Evolutionary conservation across 805 yeast genomes (phyloP), one percentile per base, ranked within the genome.

Genomic region (Maudiozyma turicensis): DNA sequence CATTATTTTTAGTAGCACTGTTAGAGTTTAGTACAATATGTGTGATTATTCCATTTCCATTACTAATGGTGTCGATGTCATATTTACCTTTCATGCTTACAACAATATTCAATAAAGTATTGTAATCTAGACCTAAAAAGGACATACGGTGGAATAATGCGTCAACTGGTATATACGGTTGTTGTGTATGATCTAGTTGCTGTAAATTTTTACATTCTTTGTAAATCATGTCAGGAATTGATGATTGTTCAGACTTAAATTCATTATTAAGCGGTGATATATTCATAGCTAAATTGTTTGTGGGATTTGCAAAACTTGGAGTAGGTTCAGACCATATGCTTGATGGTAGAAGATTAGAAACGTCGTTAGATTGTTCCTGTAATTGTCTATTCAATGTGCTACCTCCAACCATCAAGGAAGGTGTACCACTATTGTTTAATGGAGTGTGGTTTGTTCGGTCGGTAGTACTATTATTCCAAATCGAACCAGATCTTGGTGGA

Each of bases 381-480:
- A n/a, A 29, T 43, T n/a, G 29, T 13, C n/a, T 26, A 15, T 28
- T 35, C n/a, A 35, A 13, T 5, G 38, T 35, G 15, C 14, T 35
- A 11, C 15, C 38, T 13, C 38, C 38, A 35, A 35, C 38, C n/a
- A 14, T 35, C 13, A n/a, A 35, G 8, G 38, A 13, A 35, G 13
- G 13, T 7, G 13, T 35, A n/a, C 15, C 14, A 6, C 29, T n/a
- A 29, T 35, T 41, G 13, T 15, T n/a, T 37, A 28, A 31, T 8
- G 46, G 43, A 8, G 46, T 30, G 28, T n/a, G 34, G n/a, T 15
- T 37, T 9, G 35, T 26, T 8, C 20, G 42, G 10, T 28, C 30
- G 8, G 28, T n/a, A 11, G 14, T 13, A 33, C 34, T 40, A 28
- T 46, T 48, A 39, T 60, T 62, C 68, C 68, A 64, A 15, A 64